A percentile compares a stretch with the other conserved stretches of the same genome.
Evolutionary conservation across 2,329 filamentous ascomycete genomes (phyloP).

Genomic region (Ceratocystis harringtonii): DNA sequence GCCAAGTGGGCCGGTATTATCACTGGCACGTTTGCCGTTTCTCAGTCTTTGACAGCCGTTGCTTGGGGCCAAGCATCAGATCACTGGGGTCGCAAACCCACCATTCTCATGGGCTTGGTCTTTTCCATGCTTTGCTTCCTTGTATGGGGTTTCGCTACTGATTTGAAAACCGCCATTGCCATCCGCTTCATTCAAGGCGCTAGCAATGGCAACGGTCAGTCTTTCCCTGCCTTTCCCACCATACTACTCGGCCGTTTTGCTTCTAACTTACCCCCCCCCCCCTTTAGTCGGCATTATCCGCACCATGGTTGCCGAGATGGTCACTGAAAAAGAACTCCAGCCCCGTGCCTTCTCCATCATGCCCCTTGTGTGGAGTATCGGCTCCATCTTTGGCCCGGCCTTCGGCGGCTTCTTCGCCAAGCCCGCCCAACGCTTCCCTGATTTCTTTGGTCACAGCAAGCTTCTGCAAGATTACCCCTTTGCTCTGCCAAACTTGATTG

Average conservation of each 20-base stretch:
- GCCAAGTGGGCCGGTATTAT: conserved; percentile 69
- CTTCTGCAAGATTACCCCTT: conserved; percentile 71
- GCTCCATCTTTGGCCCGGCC: conserved; percentile 72
- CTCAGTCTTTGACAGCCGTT: conserved; percentile 57
- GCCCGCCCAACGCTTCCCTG: conserved; percentile 59
- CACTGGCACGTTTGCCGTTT: conserved; percentile 55
- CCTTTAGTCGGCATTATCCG: conserved; percentile 69
- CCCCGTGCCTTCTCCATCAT: conserved; percentile 84
- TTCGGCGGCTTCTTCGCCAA: conserved; percentile 79
- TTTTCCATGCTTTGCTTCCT: conserved; percentile 72
- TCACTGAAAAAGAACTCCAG: conserved; percentile 72
- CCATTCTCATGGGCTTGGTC: conserved; percentile 57
- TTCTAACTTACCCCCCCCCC: conserved; percentile 8
- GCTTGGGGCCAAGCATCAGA: conserved; percentile 68
- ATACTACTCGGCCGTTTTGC: not conserved
- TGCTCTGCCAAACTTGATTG: conserved; percentile 66
- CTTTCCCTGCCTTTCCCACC: not conserved
- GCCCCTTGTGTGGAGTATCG: conserved; percentile 79
- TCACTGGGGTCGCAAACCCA: conserved; percentile 63
- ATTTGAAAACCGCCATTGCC: conserved; percentile 61
- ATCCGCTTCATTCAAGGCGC: conserved; percentile 66
- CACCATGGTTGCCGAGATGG: conserved; percentile 86
- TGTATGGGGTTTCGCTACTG: conserved; percentile 70
- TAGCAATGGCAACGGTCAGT: conserved; percentile 66
- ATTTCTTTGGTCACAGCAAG: conserved; percentile 47